Percentiles rank a stretch among this genome's conserved stretches.
Conservation (phyloP, 169 alveolate genomes). For the Plasmodium vivax region DNA sequence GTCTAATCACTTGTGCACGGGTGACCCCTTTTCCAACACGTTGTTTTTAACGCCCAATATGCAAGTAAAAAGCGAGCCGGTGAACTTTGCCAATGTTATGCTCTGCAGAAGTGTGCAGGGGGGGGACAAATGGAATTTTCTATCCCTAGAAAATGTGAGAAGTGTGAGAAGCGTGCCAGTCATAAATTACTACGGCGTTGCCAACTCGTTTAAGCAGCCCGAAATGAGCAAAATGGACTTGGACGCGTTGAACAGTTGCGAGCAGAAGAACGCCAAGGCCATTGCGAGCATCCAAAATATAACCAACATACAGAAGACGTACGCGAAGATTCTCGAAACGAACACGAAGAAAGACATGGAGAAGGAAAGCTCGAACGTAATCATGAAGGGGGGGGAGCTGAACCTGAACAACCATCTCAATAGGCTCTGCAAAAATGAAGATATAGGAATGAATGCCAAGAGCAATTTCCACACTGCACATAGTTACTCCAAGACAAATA, state of each 20-base stretch:
- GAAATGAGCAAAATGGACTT: not conserved
- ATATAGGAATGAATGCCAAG: constrained; percentile 31
- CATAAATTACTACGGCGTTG: constrained; percentile 41
- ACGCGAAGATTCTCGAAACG: constrained; percentile 71
- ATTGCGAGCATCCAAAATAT: constrained; percentile 11
- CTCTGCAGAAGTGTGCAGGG: constrained; percentile 21
- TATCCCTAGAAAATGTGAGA: constrained; percentile 26
- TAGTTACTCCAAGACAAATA: constrained; percentile 4
- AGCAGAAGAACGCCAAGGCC: constrained; percentile 13
- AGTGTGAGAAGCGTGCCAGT: constrained; percentile 19
- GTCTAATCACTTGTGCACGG: not conserved
- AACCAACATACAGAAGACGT: constrained; percentile 21
- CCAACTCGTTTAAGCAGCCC: not conserved
- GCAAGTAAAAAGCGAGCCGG: constrained; percentile 33
- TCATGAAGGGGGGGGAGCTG: constrained; percentile 21
- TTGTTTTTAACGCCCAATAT: constrained; percentile 45
- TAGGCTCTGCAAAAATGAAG: constrained; percentile 65
- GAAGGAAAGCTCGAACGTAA: constrained; percentile 62
- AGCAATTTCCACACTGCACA: constrained; percentile 12
- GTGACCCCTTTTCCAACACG: constrained; percentile 3
- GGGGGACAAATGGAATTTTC: constrained; percentile 46
- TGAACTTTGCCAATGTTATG: constrained; percentile 20
- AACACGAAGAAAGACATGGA: constrained; percentile 67
- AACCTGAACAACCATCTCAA: constrained; percentile 8
- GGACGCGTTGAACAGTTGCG: not conserved